Evolutionary conservation across 2,329 filamentous ascomycete species (phyloP), one percentile per base, ranked within the genome.

Genomic region (Penicillium sp.): DNA sequence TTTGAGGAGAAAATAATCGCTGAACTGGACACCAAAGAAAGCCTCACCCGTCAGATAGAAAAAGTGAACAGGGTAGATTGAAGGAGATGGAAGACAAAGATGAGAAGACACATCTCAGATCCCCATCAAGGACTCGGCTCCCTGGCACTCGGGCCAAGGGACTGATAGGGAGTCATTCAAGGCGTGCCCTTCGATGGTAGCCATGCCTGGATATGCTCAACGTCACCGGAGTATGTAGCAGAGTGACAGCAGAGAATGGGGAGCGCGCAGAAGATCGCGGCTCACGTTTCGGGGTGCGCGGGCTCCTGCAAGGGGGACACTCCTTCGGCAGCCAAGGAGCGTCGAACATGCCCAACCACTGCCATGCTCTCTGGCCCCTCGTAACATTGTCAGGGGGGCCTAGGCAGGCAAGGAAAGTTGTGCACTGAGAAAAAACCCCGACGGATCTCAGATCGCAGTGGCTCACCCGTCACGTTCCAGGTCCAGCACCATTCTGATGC

Each of bases 401-500:
- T 45, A 37, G 51, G 34, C 42, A 50, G 45, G 35, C 40, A 48
- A 47, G 35, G 41, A 41, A 46, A 26, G 19, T 26, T 20, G 13
- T 28, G 20, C 34, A 28, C 21, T 38, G 34, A 37, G 28, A 17
- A 31, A 48, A 33, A 33, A 38, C 16, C 31, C 27, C 25, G 23
- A 39, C 32, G 45, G 39, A 51, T 30, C 36, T 41, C 51, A 50
- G 48, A 56, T 45, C 46, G 43, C 36, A 53, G 44, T 42, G 44
- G 51, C 46, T 51, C 50, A 59, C 44, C 37, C 47, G 47, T 46
- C 56, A 56, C 48, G 48, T 53, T 58, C 49, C 36, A 67, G 54
- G 39, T 62, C 45, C 23, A 70, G 55, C 36, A 62, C 48, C 69
- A 73, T 72, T 48, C 62, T 67, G 34, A 73, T 62, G 9, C 69